Evolutionary conservation across 768 basidiomycete genomes (phyloP), one percentile per base, ranked within the genome.

Genomic region (Rhodotorula sphaerocarpa): DNA sequence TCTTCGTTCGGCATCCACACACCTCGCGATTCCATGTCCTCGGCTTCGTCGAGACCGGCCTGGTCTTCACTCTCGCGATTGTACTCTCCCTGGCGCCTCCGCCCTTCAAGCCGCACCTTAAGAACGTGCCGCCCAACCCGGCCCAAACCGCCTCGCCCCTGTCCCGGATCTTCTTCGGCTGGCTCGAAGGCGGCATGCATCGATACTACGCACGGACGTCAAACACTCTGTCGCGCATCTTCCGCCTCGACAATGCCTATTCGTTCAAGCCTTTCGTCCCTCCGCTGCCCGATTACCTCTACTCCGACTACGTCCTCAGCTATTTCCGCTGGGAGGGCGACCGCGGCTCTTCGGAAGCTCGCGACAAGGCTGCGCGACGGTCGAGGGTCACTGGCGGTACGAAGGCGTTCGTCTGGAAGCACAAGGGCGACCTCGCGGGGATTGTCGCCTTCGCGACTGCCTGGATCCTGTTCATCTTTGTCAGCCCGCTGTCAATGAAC

Each of bases 391-490:
- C 23, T 9, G 63, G 63, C 31, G 51, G 46, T 5, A 45, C 34
- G 7, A 16, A 23, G 18, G 45, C 46, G 31, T 67, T 67, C 27
- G 46, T 54, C 7, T 53, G 61, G 66, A 0, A 50, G 20, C 44
- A 63, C 25, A 34, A 47, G 7, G 0, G 28, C 12, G 66, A 63
- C 7, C 15, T 60, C 31, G 16, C 33, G 23, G 34, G 23, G 21
- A 60, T 67, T 21, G 20, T 67, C 28, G 39, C 27, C 1, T 67
- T 59, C 34, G 57, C 61, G 15, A 57, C 30, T 20, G 57, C 51
- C 1, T 67, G 66, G 66, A 63, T 67, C 50, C 41, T 52, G 15
- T 63, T 47, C 28, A 53, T 67, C 27, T 67, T 67, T n/a, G 39
- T 61, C 7, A 53, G 55, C 4, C 66, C 66, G 1, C 55, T 67